phyloP scores from a whole-genome alignment of 164 flowering plant genomes.

The Annona cherimola region DNA sequence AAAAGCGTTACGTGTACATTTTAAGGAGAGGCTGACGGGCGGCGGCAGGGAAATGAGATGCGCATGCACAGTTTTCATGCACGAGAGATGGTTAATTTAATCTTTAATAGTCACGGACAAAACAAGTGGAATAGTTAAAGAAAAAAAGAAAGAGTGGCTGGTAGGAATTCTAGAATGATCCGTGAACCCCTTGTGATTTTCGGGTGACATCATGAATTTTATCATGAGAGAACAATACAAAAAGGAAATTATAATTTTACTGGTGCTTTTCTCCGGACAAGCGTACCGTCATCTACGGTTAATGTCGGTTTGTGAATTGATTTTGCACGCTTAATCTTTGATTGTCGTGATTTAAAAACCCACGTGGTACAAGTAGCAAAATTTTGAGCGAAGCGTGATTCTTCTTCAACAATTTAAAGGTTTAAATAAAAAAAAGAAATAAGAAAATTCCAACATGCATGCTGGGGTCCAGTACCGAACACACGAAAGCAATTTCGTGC shows the following conservation, averaged over 20 bases:
- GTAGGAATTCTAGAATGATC: slow-evolving; percentile 33
- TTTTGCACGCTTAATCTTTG: not conserved
- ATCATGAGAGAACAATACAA: not conserved
- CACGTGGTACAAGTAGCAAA: slow-evolving; percentile 1
- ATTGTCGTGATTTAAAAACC: not conserved
- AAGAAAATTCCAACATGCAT: no score
- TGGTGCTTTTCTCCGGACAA: not conserved
- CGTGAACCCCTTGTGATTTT: slow-evolving; percentile 14
- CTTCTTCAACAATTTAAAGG: no score
- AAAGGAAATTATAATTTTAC: not conserved
- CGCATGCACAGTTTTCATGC: not conserved
- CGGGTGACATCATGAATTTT: not conserved
- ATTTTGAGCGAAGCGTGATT: not conserved
- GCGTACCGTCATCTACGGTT: not conserved
- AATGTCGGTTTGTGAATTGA: slow-evolving; percentile 2
- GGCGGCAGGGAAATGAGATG: not conserved
- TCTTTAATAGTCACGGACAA: no score
- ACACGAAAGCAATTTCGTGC: no score
- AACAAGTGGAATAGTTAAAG: no score
- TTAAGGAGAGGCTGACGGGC: not conserved
- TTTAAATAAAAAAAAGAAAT: no score
- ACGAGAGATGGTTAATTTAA: not conserved
- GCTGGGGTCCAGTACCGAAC: no score
- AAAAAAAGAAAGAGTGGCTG: not conserved
- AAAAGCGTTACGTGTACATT: no score